Percentiles rank a stretch among this genome's conserved stretches.
phyloP scores from a whole-genome alignment of 2,329 filamentous ascomycete species.

The Alternaria sp. region DNA sequence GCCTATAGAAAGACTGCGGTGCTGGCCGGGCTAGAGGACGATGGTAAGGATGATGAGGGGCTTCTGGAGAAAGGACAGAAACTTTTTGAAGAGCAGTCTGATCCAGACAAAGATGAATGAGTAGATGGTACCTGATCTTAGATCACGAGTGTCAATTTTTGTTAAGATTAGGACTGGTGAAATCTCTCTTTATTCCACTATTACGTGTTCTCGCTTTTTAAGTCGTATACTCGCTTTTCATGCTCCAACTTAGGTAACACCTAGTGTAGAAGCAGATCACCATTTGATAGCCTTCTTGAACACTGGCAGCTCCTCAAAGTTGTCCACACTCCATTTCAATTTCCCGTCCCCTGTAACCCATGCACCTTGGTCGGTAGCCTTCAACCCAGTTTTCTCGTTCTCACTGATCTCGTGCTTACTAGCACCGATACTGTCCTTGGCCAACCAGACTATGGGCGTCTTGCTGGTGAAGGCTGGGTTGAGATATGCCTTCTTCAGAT shows the following conservation, averaged over 20 bases:
- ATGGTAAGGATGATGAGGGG: constrained; percentile 11
- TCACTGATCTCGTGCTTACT: constrained; percentile 43
- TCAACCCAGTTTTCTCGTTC: constrained; percentile 40
- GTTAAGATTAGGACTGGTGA: background rate
- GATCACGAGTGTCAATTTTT: background rate
- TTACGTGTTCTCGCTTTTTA: background rate
- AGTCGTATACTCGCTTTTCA: background rate
- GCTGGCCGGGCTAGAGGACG: constrained; percentile 11
- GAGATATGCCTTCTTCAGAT: constrained; percentile 45
- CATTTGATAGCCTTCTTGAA: constrained; percentile 43
- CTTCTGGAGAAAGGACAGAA: constrained; percentile 13
- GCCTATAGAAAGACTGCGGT: constrained; percentile 21
- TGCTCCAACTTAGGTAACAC: background rate
- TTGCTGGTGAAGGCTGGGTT: constrained; percentile 47
- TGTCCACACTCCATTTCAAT: constrained; percentile 42
- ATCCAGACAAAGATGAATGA: background rate
- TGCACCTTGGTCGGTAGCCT: constrained; percentile 43
- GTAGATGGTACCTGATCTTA: background rate
- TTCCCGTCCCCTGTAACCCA: constrained; percentile 44
- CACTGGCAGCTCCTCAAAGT: constrained; percentile 44
- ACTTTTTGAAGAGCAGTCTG: constrained; percentile 22
- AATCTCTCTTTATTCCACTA: background rate
- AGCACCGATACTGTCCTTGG: constrained; percentile 43
- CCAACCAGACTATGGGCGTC: constrained; percentile 47
- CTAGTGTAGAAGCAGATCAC: constrained; percentile 16